A percentile compares a stretch with the other conserved stretches of the same genome.
phyloP scores from a whole-genome alignment of 2,329 filamentous ascomycete genomes.

The Ascochyta koolunga region DNA sequence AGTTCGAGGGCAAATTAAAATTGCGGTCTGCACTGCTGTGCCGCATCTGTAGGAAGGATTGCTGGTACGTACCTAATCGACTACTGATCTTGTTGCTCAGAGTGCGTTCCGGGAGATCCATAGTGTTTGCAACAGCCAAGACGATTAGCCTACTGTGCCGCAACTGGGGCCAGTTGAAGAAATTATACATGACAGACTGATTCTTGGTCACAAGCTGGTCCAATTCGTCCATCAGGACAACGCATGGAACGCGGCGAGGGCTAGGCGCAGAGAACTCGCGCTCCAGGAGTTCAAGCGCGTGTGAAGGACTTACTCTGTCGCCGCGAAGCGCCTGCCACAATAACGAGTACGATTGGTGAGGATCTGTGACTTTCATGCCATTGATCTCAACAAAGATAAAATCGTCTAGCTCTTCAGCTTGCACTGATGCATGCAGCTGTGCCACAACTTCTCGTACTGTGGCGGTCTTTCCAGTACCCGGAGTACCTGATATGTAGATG shows the following conservation, averaged over 20 bases:
- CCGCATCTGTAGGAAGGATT: conserved; percentile 3
- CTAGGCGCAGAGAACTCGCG: conserved; percentile 91
- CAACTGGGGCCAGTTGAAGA: conserved; percentile 98
- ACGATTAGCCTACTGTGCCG: conserved; percentile 93
- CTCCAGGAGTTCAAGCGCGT: conserved; percentile 89
- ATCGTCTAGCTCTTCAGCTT: conserved; percentile 90
- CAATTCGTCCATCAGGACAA: conserved; percentile 97
- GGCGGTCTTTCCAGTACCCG: conserved; percentile 95
- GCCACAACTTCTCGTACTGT: conserved; percentile 95
- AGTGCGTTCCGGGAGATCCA: conserved; percentile 96
- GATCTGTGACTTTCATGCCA: conserved; percentile 99
- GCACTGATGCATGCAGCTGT: conserved; percentile 84
- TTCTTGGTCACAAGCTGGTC: conserved; percentile 98
- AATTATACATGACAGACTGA: conserved; percentile 99
- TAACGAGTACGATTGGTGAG: conserved; percentile 92
- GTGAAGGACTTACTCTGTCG: conserved; percentile 87
- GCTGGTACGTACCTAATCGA: conserved; percentile 56
- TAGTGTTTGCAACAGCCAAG: conserved; percentile 96
- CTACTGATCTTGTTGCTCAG: conserved; percentile 98
- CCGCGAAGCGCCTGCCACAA: conserved; percentile 96
- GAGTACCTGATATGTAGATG: conserved; percentile 99
- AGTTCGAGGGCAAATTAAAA: conserved; percentile 19
- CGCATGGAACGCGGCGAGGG: conserved; percentile 88
- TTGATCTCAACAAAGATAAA: conserved; percentile 99
- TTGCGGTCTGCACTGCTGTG: conserved; percentile 8